These are phyloP conservation scores for Phytophthora brassicae DNA, from an alignment of 352 stramenopile species.

Conservation along the genomic window DNA sequence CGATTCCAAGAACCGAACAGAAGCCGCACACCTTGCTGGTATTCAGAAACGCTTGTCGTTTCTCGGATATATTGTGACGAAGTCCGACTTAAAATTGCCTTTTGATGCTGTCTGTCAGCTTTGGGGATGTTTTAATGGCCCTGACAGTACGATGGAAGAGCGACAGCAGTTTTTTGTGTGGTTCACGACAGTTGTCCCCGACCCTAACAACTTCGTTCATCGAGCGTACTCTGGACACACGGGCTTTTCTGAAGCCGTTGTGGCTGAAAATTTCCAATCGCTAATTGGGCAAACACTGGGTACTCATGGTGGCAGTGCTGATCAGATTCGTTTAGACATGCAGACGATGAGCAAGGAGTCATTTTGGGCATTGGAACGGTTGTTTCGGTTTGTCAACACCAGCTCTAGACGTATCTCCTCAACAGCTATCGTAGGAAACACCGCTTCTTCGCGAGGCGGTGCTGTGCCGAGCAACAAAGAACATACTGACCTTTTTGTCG, in stretches of 20 bases:
- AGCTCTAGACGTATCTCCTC: constrained; percentile 43
- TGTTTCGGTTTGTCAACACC: constrained; percentile 71
- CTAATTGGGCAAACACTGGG: constrained; percentile 32
- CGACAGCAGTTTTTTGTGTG: constrained; percentile 75
- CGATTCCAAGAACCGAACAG: constrained; percentile 3
- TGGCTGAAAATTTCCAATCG: constrained; percentile 51
- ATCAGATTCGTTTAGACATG: constrained; percentile 49
- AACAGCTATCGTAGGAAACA: constrained; percentile 27
- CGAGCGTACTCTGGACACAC: constrained; percentile 61
- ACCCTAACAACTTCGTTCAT: constrained; percentile 74
- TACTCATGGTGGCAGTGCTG: constrained; percentile 9
- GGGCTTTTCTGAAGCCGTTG: constrained; percentile 54
- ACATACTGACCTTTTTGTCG: constrained; percentile 40
- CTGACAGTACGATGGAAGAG: constrained; percentile 37
- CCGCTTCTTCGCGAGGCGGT: constrained; percentile 5
- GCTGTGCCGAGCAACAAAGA: constrained; percentile 16
- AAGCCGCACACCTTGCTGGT: constrained; percentile 15
- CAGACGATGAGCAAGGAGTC: constrained; percentile 50
- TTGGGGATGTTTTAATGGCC: constrained; percentile 55
- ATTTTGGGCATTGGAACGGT: constrained; percentile 56
- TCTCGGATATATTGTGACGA: constrained; percentile 74
- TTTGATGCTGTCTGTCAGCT: constrained; percentile 61
- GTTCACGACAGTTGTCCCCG: constrained; percentile 64
- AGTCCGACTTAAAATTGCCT: constrained; percentile 68
- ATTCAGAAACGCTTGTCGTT: constrained; percentile 64